These are phyloP conservation scores for Rhodomyrtus tomentosa DNA, from an alignment of 345 rosid species.

Conservation along the genomic window DNA sequence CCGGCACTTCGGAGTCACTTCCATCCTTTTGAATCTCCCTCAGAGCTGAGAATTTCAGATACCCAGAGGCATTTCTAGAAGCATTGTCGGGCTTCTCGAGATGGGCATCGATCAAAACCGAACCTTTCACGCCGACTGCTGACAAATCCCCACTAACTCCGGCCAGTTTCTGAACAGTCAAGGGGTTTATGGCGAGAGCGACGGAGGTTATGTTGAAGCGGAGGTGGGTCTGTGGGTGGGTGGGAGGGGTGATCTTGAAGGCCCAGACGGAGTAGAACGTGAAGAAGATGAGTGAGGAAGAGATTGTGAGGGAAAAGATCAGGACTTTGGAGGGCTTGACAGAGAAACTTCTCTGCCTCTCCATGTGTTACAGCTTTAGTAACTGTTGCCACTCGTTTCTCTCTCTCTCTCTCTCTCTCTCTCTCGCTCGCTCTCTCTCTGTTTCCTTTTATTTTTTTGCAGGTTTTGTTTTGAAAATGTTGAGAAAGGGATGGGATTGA, in stretches of 20 bases:
- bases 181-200: slow-evolving; percentile 6
- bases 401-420: too few relatives aligned
- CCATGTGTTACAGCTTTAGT: slow-evolving; percentile 24
- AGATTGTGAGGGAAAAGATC: slow-evolving; percentile 34
- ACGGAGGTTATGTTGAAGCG: slow-evolving; percentile 23
- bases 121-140: slow-evolving; percentile 1
- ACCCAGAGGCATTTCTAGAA: slow-evolving; percentile 47
- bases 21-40: slow-evolving; percentile 1
- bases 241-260: slow-evolving; percentile 38
- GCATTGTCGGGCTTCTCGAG: slow-evolving; percentile 12
- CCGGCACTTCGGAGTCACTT: slow-evolving; percentile 2
- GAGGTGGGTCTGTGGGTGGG: slow-evolving; percentile 20
- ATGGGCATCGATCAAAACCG: slow-evolving; percentile 25
- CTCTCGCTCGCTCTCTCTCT: too few relatives aligned
- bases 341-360: slow-evolving; percentile 70
- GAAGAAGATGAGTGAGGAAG: slow-evolving; percentile 47
- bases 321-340: slow-evolving; percentile 51
- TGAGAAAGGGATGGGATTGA: background rate
- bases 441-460: background rate
- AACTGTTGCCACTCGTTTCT: background rate
- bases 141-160: slow-evolving; percentile 18
- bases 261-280: slow-evolving; percentile 41
- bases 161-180: slow-evolving; percentile 10
- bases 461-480: background rate
- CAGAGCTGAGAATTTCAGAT: slow-evolving; percentile 9